These are phyloP conservation scores for Thalassiosira tumida DNA, from an alignment of 352 stramenopile genomes.

Conservation along the genomic window DNA sequence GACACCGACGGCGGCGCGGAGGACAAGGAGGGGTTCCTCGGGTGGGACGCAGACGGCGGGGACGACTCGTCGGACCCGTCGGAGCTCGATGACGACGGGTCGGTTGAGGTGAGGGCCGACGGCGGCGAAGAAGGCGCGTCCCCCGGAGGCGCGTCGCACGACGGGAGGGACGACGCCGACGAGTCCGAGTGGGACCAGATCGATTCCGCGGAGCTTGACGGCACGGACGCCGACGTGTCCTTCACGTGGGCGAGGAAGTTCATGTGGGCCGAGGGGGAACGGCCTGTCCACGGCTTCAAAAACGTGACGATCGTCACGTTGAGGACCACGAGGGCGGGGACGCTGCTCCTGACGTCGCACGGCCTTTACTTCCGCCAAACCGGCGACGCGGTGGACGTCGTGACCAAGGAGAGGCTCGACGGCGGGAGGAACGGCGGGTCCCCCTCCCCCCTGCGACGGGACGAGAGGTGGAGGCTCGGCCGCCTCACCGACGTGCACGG, in stretches of 20 bases:
- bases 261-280: constrained; percentile 89
- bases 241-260: constrained; percentile 89
- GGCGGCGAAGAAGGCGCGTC: constrained; percentile 55
- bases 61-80: constrained; percentile 61
- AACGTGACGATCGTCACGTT: constrained; percentile 87
- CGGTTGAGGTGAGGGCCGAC: not conserved
- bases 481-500: constrained; percentile 90
- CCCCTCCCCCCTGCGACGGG: constrained; percentile 49
- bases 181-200: constrained; percentile 82
- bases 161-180: constrained; percentile 54
- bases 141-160: constrained; percentile 44
- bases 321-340: constrained; percentile 82
- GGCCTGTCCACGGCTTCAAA: constrained; percentile 88
- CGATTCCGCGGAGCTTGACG: constrained; percentile 68
- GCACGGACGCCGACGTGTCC: constrained; percentile 78
- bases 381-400: constrained; percentile 85
- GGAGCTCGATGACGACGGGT: constrained; percentile 55
- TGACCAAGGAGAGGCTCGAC: constrained; percentile 86
- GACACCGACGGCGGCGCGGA: constrained; percentile 67
- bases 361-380: constrained; percentile 90
- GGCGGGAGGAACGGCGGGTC: constrained; percentile 51
- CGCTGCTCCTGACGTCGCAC: constrained; percentile 89
- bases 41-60: constrained; percentile 79
- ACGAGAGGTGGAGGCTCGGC: constrained; percentile 89
- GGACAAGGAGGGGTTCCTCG: constrained; percentile 73